phyloP scores from a whole-genome alignment of 495 filamentous ascomycete genomes.

The Parachaetomium inaequale region DNA sequence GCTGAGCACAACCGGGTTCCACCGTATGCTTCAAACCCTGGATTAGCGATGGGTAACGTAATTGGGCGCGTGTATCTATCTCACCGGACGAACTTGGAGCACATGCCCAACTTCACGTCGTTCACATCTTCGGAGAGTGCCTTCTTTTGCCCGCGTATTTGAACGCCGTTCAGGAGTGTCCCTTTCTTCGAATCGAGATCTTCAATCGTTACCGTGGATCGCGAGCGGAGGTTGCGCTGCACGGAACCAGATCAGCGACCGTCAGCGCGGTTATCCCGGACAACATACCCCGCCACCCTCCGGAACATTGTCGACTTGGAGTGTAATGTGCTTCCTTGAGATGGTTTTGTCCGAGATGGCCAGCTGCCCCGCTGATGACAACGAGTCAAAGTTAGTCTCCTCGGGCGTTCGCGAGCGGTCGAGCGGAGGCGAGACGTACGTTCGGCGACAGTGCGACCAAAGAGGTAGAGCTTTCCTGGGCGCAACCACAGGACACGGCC shows the following conservation, averaged over 20 bases:
- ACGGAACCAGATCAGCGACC: slow-evolving; percentile 7
- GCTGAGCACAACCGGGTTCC: slow-evolving; percentile 75
- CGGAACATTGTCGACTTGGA: slow-evolving; percentile 63
- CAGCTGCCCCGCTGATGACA: slow-evolving; percentile 47
- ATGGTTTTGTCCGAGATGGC: slow-evolving; percentile 69
- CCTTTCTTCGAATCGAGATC: slow-evolving; percentile 76
- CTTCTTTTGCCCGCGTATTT: slow-evolving; percentile 55
- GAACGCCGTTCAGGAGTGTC: slow-evolving; percentile 69
- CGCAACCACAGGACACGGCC: slow-evolving; percentile 77
- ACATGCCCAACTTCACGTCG: slow-evolving; percentile 63
- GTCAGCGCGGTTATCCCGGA: neutral
- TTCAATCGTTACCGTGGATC: slow-evolving; percentile 61
- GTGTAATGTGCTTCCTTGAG: slow-evolving; percentile 83
- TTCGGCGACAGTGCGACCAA: slow-evolving; percentile 60
- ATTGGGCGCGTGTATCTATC: slow-evolving; percentile 11
- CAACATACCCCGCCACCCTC: slow-evolving; percentile 65
- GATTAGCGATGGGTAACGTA: slow-evolving; percentile 3
- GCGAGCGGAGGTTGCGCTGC: slow-evolving; percentile 57
- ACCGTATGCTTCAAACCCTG: slow-evolving; percentile 59
- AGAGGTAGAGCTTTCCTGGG: slow-evolving; percentile 76
- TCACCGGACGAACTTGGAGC: slow-evolving; percentile 52
- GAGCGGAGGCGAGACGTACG: slow-evolving; percentile 31
- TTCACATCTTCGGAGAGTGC: slow-evolving; percentile 56
- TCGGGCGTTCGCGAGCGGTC: neutral
- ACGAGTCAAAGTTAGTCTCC: slow-evolving; percentile 17